Evolutionary conservation across 148 eudicot species (phyloP).

Genomic region (Drosera capensis): DNA sequence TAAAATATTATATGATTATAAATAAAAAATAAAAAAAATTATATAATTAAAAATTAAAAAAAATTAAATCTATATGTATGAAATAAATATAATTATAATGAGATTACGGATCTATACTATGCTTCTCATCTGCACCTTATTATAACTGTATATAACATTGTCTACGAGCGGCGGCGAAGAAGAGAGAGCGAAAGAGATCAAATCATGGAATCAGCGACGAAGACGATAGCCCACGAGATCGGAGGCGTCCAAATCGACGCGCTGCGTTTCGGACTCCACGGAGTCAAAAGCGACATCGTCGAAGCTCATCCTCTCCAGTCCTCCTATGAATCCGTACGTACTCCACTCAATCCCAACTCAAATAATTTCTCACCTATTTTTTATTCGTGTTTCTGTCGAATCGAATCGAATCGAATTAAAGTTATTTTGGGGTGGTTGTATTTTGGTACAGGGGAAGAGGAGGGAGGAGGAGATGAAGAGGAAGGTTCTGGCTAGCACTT

Average conservation of each 20-base stretch:
- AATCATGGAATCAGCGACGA: conserved; percentile 31
- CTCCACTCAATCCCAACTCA: conserved; percentile 2
- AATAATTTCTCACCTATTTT: background rate
- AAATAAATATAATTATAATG: too few relatives aligned
- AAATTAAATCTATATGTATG: too few relatives aligned
- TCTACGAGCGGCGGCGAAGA: too few relatives aligned
- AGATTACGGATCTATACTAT: too few relatives aligned
- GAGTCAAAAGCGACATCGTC: conserved; percentile 68
- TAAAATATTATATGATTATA: too few relatives aligned
- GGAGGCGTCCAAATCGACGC: conserved; percentile 56
- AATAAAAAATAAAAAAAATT: too few relatives aligned
- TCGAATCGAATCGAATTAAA: too few relatives aligned
- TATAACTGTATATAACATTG: too few relatives aligned
- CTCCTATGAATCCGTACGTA: conserved; percentile 32
- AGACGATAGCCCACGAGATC: conserved; percentile 49
- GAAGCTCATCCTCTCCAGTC: conserved; percentile 79
- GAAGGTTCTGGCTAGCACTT: conserved; percentile 36
- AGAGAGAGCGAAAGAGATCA: background rate
- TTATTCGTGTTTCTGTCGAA: background rate
- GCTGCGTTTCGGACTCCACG: conserved; percentile 62
- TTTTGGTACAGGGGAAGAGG: conserved; percentile 10
- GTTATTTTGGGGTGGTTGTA: too few relatives aligned
- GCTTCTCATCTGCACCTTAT: too few relatives aligned
- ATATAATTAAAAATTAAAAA: too few relatives aligned
- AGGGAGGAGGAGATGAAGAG: conserved; percentile 43